These are phyloP conservation scores for Epicoccum nigrum DNA, from an alignment of 2,329 filamentous ascomycete species.

Conservation along the genomic window DNA sequence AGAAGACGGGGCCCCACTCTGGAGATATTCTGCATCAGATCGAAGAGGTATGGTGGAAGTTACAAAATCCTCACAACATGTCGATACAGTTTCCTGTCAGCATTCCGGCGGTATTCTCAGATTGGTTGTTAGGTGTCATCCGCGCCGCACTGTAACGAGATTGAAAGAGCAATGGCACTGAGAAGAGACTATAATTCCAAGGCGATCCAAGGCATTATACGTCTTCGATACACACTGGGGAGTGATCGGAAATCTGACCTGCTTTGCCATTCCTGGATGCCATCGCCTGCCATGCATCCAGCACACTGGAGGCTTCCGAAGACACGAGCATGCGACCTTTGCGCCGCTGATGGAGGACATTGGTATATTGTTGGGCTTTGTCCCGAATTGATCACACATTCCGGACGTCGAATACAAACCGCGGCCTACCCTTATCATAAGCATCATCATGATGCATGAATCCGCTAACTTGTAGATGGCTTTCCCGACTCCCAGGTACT, in stretches of 20 bases:
- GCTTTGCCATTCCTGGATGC: slow-evolving; percentile 5
- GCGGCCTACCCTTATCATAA: slow-evolving; percentile 17
- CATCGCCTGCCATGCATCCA: slow-evolving; percentile 1
- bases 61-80: no score
- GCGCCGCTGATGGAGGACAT: slow-evolving; percentile 4
- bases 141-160: no score
- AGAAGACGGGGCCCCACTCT: no score
- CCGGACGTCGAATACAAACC: slow-evolving; percentile 5
- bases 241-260: neutral
- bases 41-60: no score
- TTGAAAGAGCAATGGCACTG: neutral
- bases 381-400: slow-evolving; percentile 1
- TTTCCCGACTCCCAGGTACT: slow-evolving; percentile 2
- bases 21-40: no score
- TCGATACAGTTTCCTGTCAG: no score
- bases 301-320: slow-evolving; percentile 9
- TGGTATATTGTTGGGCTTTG: neutral
- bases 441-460: slow-evolving; percentile 7
- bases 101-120: no score
- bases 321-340: neutral
- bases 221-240: neutral
- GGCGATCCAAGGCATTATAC: neutral
- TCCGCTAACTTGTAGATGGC: neutral
- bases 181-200: neutral
- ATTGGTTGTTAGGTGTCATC: no score